Evolutionary conservation across 345 rosid genomes (phyloP).

Genomic region (Angophora floribunda): DNA sequence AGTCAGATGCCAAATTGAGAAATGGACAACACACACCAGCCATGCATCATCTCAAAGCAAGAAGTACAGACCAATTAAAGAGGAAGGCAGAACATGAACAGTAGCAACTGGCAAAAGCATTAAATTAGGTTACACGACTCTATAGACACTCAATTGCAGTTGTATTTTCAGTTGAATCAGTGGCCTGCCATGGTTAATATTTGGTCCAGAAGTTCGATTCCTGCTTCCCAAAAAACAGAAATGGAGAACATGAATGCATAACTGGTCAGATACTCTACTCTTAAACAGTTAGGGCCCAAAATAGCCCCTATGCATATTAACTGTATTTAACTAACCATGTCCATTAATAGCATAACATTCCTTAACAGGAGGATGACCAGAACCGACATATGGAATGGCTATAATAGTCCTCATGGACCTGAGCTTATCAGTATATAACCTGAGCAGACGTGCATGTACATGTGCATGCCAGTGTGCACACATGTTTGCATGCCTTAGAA

Average conservation of each 20-base stretch:
- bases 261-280: background rate
- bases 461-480: background rate
- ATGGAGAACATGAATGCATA: background rate
- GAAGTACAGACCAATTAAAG: background rate
- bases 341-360: background rate
- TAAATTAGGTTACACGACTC: background rate
- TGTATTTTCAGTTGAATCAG: background rate
- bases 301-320: background rate
- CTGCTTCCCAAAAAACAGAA: background rate
- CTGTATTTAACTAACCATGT: background rate
- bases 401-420: background rate
- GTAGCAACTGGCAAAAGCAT: background rate
- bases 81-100: background rate
- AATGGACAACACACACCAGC: background rate
- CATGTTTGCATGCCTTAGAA: background rate
- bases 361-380: background rate
- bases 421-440: background rate
- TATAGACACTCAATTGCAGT: background rate
- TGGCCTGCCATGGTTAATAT: background rate
- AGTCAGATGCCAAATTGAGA: background rate
- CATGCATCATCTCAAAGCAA: background rate
- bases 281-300: background rate
- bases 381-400: background rate
- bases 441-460: background rate
- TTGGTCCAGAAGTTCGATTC: background rate